Evolutionary conservation across 2,329 filamentous ascomycete genomes (phyloP).

Genomic region (Trichophyton verrucosum): DNA sequence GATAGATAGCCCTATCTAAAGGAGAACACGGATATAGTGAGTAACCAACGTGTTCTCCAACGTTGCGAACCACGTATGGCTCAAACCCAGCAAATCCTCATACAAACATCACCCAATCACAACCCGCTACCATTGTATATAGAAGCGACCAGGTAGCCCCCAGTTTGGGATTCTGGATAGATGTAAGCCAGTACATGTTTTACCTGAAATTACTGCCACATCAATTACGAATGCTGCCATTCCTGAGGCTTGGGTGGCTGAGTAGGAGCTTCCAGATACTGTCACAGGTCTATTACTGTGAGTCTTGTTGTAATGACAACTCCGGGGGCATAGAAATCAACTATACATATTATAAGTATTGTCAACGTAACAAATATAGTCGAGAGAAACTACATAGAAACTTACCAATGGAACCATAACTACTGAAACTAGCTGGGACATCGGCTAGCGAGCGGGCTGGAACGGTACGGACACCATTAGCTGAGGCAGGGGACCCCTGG

Average conservation of each 20-base stretch:
- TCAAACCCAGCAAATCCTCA: too few species aligned
- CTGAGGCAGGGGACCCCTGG: conserved; percentile 29
- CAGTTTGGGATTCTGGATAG: conserved; percentile 14
- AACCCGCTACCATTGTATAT: conserved; percentile 18
- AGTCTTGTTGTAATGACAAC: conserved; percentile 40
- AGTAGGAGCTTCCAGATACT: conserved; percentile 27
- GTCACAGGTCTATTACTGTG: conserved; percentile 31
- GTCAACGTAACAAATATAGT: too few species aligned
- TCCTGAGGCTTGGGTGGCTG: conserved; percentile 38
- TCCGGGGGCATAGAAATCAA: conserved; percentile 48
- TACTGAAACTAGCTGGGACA: conserved; percentile 29
- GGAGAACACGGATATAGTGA: too few species aligned
- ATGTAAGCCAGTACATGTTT: conserved; percentile 23
- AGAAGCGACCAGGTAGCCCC: conserved; percentile 20
- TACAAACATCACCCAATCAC: background rate
- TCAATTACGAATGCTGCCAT: conserved; percentile 41
- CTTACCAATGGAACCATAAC: conserved; percentile 28
- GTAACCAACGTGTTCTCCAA: too few species aligned
- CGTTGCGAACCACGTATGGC: too few species aligned
- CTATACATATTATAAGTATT: conserved; percentile 10
- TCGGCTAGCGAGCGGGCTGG: conserved; percentile 27
- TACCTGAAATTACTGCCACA: conserved; percentile 35
- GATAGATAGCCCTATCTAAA: too few species aligned
- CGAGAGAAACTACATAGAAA: background rate
- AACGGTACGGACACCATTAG: conserved; percentile 28